Evolutionary conservation across 73 alveolate genomes (phyloP).

Genomic region (Tetrahymena borealis): DNA sequence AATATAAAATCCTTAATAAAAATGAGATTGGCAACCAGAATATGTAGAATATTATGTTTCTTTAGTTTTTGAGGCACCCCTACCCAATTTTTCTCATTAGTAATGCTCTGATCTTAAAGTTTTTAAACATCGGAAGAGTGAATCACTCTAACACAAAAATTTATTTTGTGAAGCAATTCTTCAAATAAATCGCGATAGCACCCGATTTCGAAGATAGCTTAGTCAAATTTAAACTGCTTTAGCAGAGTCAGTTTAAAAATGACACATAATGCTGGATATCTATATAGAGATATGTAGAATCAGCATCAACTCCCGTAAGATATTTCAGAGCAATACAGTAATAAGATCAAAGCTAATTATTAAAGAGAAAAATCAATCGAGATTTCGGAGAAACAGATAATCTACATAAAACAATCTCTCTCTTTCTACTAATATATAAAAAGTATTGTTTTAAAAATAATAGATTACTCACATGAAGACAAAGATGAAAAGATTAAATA

Average conservation of each 20-base stretch:
- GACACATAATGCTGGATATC: neutral
- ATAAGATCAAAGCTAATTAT: neutral
- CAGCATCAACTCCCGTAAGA: neutral
- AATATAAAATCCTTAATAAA: neutral
- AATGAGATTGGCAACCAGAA: neutral
- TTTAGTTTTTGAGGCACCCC: neutral
- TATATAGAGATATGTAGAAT: too few species aligned
- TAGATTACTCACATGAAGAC: neutral
- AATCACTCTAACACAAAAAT: neutral
- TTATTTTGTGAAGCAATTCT: neutral
- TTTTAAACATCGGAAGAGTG: neutral
- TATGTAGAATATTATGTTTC: neutral
- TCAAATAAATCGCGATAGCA: neutral
- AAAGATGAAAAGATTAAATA: neutral
- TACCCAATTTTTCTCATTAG: neutral
- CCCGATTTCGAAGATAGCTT: conserved; percentile 1
- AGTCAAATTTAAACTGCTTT: neutral
- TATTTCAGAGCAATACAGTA: neutral
- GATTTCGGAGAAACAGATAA: neutral
- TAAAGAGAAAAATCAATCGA: neutral
- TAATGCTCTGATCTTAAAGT: neutral
- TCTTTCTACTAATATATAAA: neutral
- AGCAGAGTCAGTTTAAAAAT: neutral
- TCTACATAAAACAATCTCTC: neutral
- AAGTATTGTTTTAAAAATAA: neutral